Conservation (phyloP, 176 grass and related monocot genomes). For the Carex littledalei region DNA sequence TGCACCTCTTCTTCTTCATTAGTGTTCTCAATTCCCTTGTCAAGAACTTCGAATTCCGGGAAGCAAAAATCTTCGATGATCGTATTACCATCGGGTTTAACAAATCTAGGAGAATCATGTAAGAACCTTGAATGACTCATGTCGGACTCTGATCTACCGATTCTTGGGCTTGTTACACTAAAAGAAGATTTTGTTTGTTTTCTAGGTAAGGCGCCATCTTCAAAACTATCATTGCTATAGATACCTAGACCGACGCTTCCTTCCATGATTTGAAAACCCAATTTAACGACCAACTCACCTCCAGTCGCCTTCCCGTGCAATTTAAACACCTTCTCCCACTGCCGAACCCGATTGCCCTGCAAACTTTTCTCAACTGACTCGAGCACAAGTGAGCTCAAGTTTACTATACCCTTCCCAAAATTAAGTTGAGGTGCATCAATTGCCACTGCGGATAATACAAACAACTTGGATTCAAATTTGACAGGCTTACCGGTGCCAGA, state of each 20-base stretch:
- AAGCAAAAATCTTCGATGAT: slow-evolving; percentile 24
- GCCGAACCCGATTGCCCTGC: slow-evolving; percentile 47
- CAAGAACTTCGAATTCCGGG: slow-evolving; percentile 68
- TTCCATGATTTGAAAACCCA: slow-evolving; percentile 87
- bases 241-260: slow-evolving; percentile 33
- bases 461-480: slow-evolving; percentile 50
- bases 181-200: slow-evolving; percentile 55
- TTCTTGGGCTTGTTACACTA: slow-evolving; percentile 25
- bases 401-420: slow-evolving; percentile 45
- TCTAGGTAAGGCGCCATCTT: slow-evolving; percentile 19
- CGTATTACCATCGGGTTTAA: slow-evolving; percentile 27
- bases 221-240: slow-evolving; percentile 3
- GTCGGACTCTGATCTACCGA: slow-evolving; percentile 30
- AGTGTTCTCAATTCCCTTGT: slow-evolving; percentile 64
- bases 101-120: slow-evolving; percentile 14
- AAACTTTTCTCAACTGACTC: slow-evolving; percentile 55
- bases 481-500: slow-evolving; percentile 56
- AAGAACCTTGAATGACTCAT: slow-evolving; percentile 37
- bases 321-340: slow-evolving; percentile 42
- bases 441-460: slow-evolving; percentile 47
- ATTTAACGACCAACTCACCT: slow-evolving; percentile 49
- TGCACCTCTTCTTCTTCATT: slow-evolving; percentile 13
- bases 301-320: slow-evolving; percentile 65
- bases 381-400: slow-evolving; percentile 65
- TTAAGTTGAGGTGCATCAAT: slow-evolving; percentile 36